Evolutionary conservation across 202 grass and related monocot species (phyloP), one percentile per base, ranked within the genome.

Genomic region (Zizania palustris): DNA sequence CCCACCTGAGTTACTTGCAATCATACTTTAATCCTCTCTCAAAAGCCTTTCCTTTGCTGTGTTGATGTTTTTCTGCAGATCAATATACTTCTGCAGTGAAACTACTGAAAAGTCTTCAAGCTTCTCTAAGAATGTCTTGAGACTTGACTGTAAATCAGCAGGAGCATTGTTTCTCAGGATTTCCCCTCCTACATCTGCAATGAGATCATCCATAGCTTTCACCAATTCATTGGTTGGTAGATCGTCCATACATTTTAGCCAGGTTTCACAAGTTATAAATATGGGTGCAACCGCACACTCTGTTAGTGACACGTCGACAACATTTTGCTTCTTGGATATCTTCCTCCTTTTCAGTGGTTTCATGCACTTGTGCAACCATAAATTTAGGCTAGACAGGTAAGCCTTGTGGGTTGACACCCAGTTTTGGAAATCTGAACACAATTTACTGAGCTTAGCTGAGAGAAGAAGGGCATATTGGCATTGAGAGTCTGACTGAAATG

Each of bases 291-390:
- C 72, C 2, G 63, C 46, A 54, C 33, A 69, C 15, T 1, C 74
- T n/a, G 36, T 79, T 8, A 85, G 80, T 0, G 46, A 77, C 72
- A 80, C 65, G 3, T 88, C 67, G 39, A 58, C 63, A 4, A 4
- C 1, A 10, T 46, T 70, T 45, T 28, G 46, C 50, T 68, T 84
- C 48, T 42, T 83, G 42, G 61, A 75, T 49, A 5, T 39, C 79
- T 57, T 97, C 42, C 19, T 58, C 58, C 74, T 90, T 48, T 82
- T 87, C 51, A 77, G 63, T 12, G 89, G 90, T 9, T 77, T 88
- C 60, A 92, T 77, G 67, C 89, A 88, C 71, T 82, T 90, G 33
- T 40, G 82, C 74, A 92, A 37, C 89, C 93, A 92, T 60, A 38
- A 33, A 6, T 90, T 72, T 15, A 96, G 69, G 45, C 79, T 85